phyloP scores from a whole-genome alignment of 1,139 yeast genomes.

The Chernovozyma aurita region DNA sequence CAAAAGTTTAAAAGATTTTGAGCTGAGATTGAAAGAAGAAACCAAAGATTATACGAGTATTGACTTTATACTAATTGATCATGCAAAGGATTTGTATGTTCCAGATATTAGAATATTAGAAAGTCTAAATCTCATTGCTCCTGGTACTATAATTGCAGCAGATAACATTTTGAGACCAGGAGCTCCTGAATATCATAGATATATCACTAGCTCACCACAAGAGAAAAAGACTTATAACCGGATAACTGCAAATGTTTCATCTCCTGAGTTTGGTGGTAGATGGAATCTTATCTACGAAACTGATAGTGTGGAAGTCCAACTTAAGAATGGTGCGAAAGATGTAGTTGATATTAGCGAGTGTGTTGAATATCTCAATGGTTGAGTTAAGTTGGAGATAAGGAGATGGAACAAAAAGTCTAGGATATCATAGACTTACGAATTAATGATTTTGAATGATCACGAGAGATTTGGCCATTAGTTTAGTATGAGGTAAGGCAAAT shows the following conservation, averaged over 20 bases:
- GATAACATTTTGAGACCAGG: constrained; percentile 37
- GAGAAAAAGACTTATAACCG: constrained; percentile 27
- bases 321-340: neutral
- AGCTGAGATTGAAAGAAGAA: constrained; percentile 7
- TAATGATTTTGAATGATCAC: no score
- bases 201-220: constrained; percentile 36
- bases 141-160: constrained; percentile 38
- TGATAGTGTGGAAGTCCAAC: constrained; percentile 12
- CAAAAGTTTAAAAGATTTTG: constrained; percentile 23
- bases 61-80: constrained; percentile 42
- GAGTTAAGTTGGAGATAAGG: no score
- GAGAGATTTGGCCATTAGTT: no score
- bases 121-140: constrained; percentile 32
- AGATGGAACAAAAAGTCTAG: no score
- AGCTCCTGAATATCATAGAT: constrained; percentile 36
- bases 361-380: constrained; percentile 18
- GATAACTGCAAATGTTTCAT: constrained; percentile 22
- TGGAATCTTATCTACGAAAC: constrained; percentile 44
- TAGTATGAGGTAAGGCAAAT: no score
- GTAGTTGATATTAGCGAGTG: constrained; percentile 1
- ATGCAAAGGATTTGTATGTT: constrained; percentile 33
- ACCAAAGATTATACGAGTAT: constrained; percentile 14
- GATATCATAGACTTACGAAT: neutral
- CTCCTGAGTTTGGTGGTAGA: constrained; percentile 29
- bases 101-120: constrained; percentile 43